Base-by-base conservation (phyloP, 345 rosid species). In the Garcia nutans region DNA sequence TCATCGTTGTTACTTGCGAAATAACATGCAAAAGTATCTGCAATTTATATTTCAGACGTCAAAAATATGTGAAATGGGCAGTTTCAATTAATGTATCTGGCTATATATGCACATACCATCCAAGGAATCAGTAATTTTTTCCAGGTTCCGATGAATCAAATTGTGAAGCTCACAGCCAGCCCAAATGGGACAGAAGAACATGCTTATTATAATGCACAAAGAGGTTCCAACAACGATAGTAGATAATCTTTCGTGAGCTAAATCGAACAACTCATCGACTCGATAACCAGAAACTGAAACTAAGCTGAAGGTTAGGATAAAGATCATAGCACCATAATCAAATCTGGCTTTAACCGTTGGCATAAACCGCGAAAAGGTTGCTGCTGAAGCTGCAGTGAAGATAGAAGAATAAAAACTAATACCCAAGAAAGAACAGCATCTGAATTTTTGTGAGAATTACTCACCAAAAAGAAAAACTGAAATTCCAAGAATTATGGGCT, bases 241-340 rank as follows among this genome's bases (percentile, higher is more conserved):
- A 31, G 92, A 86, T 41, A 85, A 41, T 82, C 98, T 91, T 61
- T 85, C 77, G n/a, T 78, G 82, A 69, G 95, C 97, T 77, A 93
- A 0, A 10, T 81, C 91, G 31, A 87, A 44, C 52, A 93, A 76
- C 70, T 85, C 80, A 7, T 88, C 91, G 63, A 85, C 89, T 1
- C 92, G 79, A 68, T 89, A 91, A 3, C 95, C 91, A 0, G 93
- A 89, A 47, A 91, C 88, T 11, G 93, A 84, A 24, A 91, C 87
- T 11, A 91, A 82, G 79, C 92, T 91, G 80, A 90, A 93, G 68
- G 98, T 91, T 41, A 93, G 90, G 76, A 93, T 88, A 78, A 91
- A 93, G 78, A 93, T 93, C 85, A 84, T 10, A 10, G 89, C 88
- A 11, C 97, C 98, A 16, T 91, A 93, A 65, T 91, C 98, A 67